Evolutionary conservation across 768 basidiomycete species (phyloP).

Genomic region (Naematelia aurantialba): DNA sequence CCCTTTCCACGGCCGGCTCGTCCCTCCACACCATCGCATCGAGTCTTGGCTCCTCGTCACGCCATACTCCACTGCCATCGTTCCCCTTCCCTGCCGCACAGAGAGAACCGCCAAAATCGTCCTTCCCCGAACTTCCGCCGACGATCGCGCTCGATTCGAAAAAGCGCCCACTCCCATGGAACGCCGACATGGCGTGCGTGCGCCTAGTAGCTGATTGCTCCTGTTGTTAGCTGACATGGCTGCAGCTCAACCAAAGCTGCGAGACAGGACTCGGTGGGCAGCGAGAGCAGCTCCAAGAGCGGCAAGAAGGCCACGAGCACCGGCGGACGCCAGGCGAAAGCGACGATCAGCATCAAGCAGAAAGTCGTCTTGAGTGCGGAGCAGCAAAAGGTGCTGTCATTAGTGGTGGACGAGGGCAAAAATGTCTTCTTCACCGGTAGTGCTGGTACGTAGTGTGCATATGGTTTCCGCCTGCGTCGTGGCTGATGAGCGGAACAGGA

Average conservation of each 20-base stretch:
- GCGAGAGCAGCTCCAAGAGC: constrained; percentile 5
- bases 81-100: background rate
- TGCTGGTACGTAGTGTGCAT: constrained; percentile 64
- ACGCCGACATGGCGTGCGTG: constrained; percentile 32
- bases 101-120: background rate
- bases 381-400: constrained; percentile 74
- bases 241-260: background rate
- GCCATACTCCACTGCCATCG: background rate
- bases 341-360: constrained; percentile 49
- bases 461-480: background rate
- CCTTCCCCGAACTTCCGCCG: constrained; percentile 13
- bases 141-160: constrained; percentile 6
- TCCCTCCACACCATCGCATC: constrained; percentile 2
- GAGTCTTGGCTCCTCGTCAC: background rate
- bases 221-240: background rate
- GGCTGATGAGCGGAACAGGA: constrained; percentile 55
- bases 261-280: background rate
- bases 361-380: constrained; percentile 73
- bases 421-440: constrained; percentile 95
- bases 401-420: constrained; percentile 64
- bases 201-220: background rate
- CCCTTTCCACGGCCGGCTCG: constrained; percentile 12
- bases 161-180: constrained; percentile 41
- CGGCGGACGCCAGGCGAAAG: constrained; percentile 2
- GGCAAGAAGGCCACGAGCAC: constrained; percentile 15